These are phyloP conservation scores for Penicillium turbatum DNA, from an alignment of 495 filamentous ascomycete species.

Conservation along the genomic window DNA sequence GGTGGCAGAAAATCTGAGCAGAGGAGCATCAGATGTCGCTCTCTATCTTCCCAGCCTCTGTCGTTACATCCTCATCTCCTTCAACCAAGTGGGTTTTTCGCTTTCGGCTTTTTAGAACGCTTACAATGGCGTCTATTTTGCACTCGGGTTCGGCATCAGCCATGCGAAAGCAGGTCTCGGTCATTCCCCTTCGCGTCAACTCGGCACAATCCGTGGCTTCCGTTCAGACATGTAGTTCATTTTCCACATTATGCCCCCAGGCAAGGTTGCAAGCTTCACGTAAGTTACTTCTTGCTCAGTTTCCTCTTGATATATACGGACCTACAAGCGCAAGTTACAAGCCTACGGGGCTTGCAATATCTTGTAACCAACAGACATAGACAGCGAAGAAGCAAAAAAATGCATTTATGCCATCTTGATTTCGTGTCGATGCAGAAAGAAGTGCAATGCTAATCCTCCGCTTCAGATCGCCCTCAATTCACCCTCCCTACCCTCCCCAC, in stretches of 20 bases:
- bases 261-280: slow-evolving; percentile 28
- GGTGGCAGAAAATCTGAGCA: slow-evolving; percentile 29
- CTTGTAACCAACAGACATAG: background rate
- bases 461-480: slow-evolving; percentile 22
- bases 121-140: slow-evolving; percentile 36
- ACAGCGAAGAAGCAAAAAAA: background rate
- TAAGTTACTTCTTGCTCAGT: slow-evolving; percentile 22
- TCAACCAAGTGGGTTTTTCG: slow-evolving; percentile 7
- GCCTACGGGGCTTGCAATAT: background rate
- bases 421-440: background rate
- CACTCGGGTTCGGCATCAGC: slow-evolving; percentile 31
- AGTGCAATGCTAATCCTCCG: background rate
- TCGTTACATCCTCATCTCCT: slow-evolving; percentile 15
- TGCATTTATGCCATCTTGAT: background rate
- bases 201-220: slow-evolving; percentile 30
- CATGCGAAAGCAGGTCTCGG: slow-evolving; percentile 34
- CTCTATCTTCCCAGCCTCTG: slow-evolving; percentile 10
- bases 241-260: slow-evolving; percentile 31
- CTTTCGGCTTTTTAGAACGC: slow-evolving; percentile 8
- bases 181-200: slow-evolving; percentile 24
- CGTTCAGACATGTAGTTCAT: slow-evolving; percentile 32
- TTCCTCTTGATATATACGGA: background rate
- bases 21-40: slow-evolving; percentile 30
- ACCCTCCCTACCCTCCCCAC: slow-evolving; percentile 18
- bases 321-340: background rate